Evolutionary conservation across 768 basidiomycete genomes (phyloP).

Genomic region (Clitopilus passeckerianus): DNA sequence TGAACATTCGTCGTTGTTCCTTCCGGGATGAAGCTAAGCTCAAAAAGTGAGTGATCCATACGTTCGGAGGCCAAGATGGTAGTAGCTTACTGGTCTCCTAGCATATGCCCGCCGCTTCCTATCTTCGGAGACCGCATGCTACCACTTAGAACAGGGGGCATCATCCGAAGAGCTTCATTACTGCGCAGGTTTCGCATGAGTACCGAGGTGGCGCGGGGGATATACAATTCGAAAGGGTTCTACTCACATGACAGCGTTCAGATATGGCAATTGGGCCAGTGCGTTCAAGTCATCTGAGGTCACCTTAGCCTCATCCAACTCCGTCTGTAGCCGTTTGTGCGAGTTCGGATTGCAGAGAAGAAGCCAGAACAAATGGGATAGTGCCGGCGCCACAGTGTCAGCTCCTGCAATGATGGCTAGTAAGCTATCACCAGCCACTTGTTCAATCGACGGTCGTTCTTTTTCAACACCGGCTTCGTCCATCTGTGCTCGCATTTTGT

Average conservation of each 20-base stretch:
- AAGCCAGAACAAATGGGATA: constrained; percentile 12
- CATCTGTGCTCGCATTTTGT: constrained; percentile 7
- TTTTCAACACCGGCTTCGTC: constrained; percentile 15
- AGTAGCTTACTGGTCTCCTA: constrained; percentile 18
- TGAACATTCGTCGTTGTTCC: constrained; percentile 33
- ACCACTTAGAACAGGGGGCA: constrained; percentile 29
- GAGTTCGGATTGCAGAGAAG: constrained; percentile 13
- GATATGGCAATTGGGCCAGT: constrained; percentile 9
- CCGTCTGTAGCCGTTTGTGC: constrained; percentile 6
- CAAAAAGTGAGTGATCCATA: neutral
- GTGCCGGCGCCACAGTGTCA: constrained; percentile 13
- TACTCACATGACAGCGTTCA: constrained; percentile 30
- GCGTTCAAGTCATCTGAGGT: neutral
- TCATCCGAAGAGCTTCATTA: constrained; percentile 31
- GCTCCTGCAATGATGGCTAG: constrained; percentile 14
- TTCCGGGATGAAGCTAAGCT: constrained; percentile 29
- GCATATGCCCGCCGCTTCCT: constrained; percentile 21
- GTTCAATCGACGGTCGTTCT: constrained; percentile 7
- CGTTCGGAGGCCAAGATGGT: neutral
- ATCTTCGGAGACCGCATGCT: constrained; percentile 25
- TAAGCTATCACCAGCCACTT: constrained; percentile 13
- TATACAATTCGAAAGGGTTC: neutral
- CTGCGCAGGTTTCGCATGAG: constrained; percentile 12
- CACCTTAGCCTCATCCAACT: constrained; percentile 3
- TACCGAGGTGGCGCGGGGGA: neutral